Conservation (phyloP, 2,329 filamentous ascomycete species). For the Neofusicoccum laricinum region DNA sequence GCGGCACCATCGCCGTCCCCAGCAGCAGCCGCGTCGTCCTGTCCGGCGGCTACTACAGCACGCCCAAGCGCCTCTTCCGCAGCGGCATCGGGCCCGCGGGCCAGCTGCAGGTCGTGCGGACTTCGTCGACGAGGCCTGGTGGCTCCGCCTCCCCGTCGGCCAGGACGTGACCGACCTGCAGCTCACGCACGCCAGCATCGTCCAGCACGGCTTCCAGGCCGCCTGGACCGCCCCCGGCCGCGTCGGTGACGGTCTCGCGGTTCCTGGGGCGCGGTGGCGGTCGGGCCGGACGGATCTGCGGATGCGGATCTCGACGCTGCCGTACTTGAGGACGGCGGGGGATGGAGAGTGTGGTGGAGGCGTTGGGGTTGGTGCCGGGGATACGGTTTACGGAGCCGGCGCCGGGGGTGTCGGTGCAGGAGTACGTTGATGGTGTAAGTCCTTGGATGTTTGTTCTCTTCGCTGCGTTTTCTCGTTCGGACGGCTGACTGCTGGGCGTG, state of each 20-base stretch:
- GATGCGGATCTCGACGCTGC: constrained; percentile 59
- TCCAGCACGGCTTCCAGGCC: constrained; percentile 64
- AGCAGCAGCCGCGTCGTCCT: constrained; percentile 66
- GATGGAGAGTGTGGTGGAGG: constrained; percentile 62
- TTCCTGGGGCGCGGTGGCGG: constrained; percentile 65
- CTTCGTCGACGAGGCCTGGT: constrained; percentile 43
- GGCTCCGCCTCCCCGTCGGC: constrained; percentile 53
- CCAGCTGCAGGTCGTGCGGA: constrained; percentile 47
- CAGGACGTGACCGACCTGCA: constrained; percentile 57
- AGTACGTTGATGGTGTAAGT: constrained; percentile 50
- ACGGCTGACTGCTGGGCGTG: too few relatives aligned
- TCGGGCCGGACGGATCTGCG: constrained; percentile 54
- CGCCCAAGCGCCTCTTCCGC: constrained; percentile 65
- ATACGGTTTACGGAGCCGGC: constrained; percentile 47
- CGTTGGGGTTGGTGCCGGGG: constrained; percentile 52
- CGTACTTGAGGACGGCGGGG: constrained; percentile 57
- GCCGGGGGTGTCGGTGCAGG: constrained; percentile 50
- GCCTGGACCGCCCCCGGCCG: constrained; percentile 49
- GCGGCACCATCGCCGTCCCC: constrained; percentile 61
- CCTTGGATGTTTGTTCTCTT: too few relatives aligned
- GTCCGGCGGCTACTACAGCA: constrained; percentile 66
- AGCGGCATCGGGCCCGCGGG: constrained; percentile 66
- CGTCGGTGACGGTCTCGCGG: constrained; percentile 42
- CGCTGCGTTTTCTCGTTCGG: too few relatives aligned
- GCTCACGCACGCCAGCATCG: constrained; percentile 50